phyloP scores from a whole-genome alignment of 78 protist genomes.

The Chrysochromulina tobinii region DNA sequence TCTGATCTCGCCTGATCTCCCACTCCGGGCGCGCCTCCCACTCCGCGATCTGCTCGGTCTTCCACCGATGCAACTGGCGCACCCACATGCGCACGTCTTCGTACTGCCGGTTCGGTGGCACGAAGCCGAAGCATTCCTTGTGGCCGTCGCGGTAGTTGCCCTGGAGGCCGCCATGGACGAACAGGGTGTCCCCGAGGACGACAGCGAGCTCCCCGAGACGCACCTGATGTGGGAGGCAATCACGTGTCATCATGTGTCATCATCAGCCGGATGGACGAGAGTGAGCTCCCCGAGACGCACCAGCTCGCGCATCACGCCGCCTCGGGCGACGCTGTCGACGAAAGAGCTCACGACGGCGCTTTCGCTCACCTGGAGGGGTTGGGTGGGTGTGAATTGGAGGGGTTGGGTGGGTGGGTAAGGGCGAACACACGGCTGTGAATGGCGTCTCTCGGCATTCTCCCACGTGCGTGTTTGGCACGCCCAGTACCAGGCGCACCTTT shows the following conservation, averaged over 20 bases:
- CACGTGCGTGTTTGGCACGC: background rate
- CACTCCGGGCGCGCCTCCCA: background rate
- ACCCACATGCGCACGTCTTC: background rate
- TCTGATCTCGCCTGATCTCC: background rate
- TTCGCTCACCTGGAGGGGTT: no score
- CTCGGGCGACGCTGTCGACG: no score
- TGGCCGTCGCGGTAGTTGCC: background rate
- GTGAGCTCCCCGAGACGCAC: no score
- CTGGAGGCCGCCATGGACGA: constrained; percentile 37
- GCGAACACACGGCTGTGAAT: no score
- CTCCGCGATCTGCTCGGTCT: background rate
- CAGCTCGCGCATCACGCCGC: no score
- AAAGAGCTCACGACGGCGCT: no score
- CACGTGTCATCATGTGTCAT: background rate
- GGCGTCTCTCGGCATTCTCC: no score
- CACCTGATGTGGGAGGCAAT: background rate
- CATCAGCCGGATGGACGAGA: no score
- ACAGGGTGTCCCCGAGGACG: background rate
- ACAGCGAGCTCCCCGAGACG: background rate
- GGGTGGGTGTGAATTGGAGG: no score
- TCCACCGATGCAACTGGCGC: background rate
- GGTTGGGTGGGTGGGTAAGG: no score
- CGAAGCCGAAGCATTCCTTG: background rate
- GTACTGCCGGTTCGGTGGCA: background rate
- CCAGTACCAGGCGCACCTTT: no score